Percentiles rank a stretch among this genome's conserved stretches.
Evolutionary conservation across 2,329 filamentous ascomycete species (phyloP).

Genomic region (Fusarium sambucinum): DNA sequence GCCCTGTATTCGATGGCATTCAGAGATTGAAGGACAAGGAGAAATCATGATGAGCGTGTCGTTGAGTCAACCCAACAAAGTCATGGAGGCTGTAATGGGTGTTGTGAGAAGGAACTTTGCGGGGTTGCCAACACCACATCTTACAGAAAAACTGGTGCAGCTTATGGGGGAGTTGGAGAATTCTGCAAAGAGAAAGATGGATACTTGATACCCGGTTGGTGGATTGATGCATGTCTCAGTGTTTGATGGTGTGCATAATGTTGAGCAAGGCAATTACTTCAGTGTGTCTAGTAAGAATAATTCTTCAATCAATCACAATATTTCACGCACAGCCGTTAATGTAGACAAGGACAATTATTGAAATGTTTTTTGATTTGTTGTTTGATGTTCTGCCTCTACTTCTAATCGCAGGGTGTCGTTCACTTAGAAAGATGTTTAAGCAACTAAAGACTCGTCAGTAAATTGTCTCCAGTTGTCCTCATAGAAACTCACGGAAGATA

Average conservation of each 20-base stretch:
- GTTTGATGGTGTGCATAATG: background rate
- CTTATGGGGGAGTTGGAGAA: conserved; percentile 37
- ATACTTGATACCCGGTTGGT: conserved; percentile 6
- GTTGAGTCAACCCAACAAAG: conserved; percentile 25
- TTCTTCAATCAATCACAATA: background rate
- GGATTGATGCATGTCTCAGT: background rate
- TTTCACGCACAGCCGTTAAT: background rate
- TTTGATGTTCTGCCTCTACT: background rate
- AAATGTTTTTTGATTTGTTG: conserved; percentile 18
- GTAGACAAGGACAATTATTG: accelerated
- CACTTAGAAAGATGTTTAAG: background rate
- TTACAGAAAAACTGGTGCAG: conserved; percentile 35
- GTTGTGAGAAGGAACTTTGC: conserved; percentile 25
- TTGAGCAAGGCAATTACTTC: no score
- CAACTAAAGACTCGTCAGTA: conserved; percentile 13
- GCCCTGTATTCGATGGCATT: conserved; percentile 30
- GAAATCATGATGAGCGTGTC: conserved; percentile 22
- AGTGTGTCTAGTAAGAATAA: no score
- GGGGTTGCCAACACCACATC: conserved; percentile 16
- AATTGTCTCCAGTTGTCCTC: accelerated
- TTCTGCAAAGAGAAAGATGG: conserved; percentile 32
- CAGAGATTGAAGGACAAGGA: conserved; percentile 7
- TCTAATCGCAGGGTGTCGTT: background rate
- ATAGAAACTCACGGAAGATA: conserved; percentile 30
- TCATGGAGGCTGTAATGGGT: conserved; percentile 31